These are phyloP conservation scores for Teunomyces lycoperdinae DNA, from an alignment of 805 yeast species.

Conservation along the genomic window DNA sequence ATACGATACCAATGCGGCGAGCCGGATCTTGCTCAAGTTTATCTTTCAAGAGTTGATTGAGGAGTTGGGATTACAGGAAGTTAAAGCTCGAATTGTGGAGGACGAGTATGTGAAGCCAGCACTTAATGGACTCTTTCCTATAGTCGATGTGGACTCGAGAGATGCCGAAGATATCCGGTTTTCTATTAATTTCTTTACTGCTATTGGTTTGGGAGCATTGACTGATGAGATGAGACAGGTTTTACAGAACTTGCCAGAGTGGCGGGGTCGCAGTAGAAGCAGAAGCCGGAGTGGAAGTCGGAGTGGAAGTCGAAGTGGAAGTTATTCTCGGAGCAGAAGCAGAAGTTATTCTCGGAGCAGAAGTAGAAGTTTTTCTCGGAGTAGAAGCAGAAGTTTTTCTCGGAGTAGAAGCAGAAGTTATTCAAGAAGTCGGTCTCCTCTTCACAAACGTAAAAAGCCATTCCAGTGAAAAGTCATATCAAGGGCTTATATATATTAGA, in stretches of 20 bases:
- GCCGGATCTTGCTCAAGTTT: conserved; percentile 77
- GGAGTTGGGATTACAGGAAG: conserved; percentile 61
- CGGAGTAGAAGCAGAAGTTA: conserved; percentile 1
- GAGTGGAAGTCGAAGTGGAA: conserved; percentile 14
- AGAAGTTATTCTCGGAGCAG: conserved; percentile 16
- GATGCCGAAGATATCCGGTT: conserved; percentile 61
- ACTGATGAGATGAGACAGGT: conserved; percentile 78
- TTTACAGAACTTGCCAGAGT: conserved; percentile 33
- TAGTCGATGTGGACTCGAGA: conserved; percentile 21
- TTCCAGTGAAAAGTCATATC: background rate
- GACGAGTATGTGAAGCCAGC: conserved; percentile 52
- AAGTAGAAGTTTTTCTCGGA: conserved; percentile 10
- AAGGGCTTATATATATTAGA: no score
- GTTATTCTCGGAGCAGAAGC: conserved; percentile 19
- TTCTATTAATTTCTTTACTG: conserved; percentile 87
- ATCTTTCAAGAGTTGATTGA: conserved; percentile 75
- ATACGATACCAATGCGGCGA: conserved; percentile 70
- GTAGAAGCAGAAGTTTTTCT: conserved; percentile 8
- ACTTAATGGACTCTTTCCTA: conserved; percentile 65
- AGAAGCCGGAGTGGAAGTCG: conserved; percentile 13
- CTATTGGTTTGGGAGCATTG: conserved; percentile 80
- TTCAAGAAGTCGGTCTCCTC: background rate
- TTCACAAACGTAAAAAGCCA: background rate
- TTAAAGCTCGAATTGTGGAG: conserved; percentile 45
- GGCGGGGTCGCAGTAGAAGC: conserved; percentile 11